Evolutionary conservation across 2,329 filamentous ascomycete genomes (phyloP), one percentile per base, ranked within the genome.

Genomic region (Aspergillus bombycis): DNA sequence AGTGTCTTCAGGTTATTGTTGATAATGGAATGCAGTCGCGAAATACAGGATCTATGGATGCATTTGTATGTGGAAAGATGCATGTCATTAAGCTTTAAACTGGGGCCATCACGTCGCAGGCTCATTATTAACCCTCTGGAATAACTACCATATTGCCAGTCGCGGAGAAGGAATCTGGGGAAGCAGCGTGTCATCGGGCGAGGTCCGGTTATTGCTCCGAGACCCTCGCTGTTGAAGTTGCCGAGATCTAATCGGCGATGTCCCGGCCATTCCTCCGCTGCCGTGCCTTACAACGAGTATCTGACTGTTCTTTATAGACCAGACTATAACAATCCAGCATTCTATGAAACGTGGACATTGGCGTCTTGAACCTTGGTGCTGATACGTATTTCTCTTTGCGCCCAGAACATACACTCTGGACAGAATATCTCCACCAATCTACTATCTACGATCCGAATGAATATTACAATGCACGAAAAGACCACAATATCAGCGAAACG

Each of bases 371-470:
- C 4, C 5, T 8, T 38, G 6, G 2, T 9, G 36, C 16, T 38
- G 16, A 38, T 16, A 38, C 7, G 19, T 14, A 41, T 41, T 4
- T 19, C 19, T 9, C 19, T n/a, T 36, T n/a, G 16, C 19, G 16
- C 4, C 38, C 19, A 8, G 19, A 0, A 10, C n/a, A 6, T n/a
- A n/a, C n/a, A 3, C 0, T 10, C 1, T n/a, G 16, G 19, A n/a
- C 7, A 9, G 7, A n/a, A 9, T 41, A 41, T 10, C 3, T 19
- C 16, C 3, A n/a, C 19, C 16, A 41, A n/a, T 41, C 3, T 3
- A 41, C 16, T 0, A 41, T 41, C 19, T 4, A 10, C 38, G 7
- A n/a, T 10, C 9, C 3, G 1, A 41, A 4, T 7, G 0, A 12
- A 7, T 23, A 46, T 46, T 9, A 48, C 26, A 30, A 50, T 50